Base-by-base conservation (phyloP, 176 grass and related monocot species). In the Themeda triandra region DNA sequence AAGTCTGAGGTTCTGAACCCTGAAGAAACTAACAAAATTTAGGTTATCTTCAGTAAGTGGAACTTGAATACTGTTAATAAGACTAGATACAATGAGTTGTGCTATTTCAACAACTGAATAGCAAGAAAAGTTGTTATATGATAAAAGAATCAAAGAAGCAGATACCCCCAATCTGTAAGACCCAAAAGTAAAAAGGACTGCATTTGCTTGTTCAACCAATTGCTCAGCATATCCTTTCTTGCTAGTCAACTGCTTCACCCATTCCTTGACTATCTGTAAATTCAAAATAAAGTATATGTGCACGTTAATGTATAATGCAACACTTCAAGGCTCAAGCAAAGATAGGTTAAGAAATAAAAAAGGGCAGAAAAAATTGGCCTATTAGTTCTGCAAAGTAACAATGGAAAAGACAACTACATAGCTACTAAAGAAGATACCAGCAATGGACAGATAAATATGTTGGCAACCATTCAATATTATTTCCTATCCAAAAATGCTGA, bases 91-190 rank as follows among this genome's bases (percentile, higher is more conserved):
- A 77, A 30, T 6, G 32, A 65, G 67, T 13, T 75, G 60, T 76
- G 67, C 24, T 39, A 21, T 40, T 85, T 28, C 14, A 53, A 28
- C 13, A 54, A 39, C 23, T 28, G 21, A 19, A 56, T 56, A 13
- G 23, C 30, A 29, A 29, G 69, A 87, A 24, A 73, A 76, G 24
- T 66, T 81, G 78, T 54, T 64, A 29, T 65, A 33, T 15, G 6
- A 9, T 66, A 59, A 72, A 88, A 77, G n/a, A 79, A 67, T 13
- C 10, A 64, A 79, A 31, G 33, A 21, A 60, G 46, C 18, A 76
- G 24, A 83, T 98, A 98, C 96, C 92, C 96, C 96, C 85, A 98
- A 74, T 70, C 91, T 82, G 48, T 98, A 98, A 49, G 96, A 98
- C 30, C 96, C 96, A 81, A 98, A 98, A 13, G 96, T 98, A 73